Conservation (phyloP, 495 filamentous ascomycete genomes). For the Jackrogersella minutella region DNA sequence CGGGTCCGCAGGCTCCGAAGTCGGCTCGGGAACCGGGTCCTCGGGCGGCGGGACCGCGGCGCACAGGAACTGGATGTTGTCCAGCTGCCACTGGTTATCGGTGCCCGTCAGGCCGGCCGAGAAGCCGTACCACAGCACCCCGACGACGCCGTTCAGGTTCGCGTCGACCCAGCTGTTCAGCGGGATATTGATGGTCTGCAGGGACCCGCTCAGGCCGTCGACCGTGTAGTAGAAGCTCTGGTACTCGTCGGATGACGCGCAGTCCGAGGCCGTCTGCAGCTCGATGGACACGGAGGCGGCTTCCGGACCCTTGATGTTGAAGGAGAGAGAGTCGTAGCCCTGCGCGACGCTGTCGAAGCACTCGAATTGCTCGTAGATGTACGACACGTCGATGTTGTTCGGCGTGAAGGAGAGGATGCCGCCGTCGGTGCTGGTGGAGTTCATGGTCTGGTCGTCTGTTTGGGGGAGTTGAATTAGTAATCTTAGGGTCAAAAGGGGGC, state of each 20-base stretch:
- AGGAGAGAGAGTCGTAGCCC: conserved; percentile 62
- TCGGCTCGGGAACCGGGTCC: conserved; percentile 23
- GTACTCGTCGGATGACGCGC: conserved; percentile 54
- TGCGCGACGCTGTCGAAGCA: conserved; percentile 57
- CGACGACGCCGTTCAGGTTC: conserved; percentile 61
- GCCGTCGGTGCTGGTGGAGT: conserved; percentile 54
- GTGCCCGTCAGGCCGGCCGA: conserved; percentile 47
- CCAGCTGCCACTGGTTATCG: conserved; percentile 58
- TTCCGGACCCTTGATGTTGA: conserved; percentile 62
- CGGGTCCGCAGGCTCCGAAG: conserved; percentile 32
- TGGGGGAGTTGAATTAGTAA: neutral
- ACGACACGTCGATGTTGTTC: conserved; percentile 52
- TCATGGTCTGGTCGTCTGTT: conserved; percentile 65
- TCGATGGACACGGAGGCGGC: conserved; percentile 60
- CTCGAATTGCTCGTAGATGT: conserved; percentile 65
- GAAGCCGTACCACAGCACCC: conserved; percentile 62
- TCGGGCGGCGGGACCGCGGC: conserved; percentile 34
- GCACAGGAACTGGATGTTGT: conserved; percentile 62
- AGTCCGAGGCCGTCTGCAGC: conserved; percentile 60
- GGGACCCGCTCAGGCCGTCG: conserved; percentile 58
- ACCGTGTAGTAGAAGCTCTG: conserved; percentile 57
- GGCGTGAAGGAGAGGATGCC: conserved; percentile 62
- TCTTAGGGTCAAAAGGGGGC: neutral
- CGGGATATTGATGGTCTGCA: conserved; percentile 62
- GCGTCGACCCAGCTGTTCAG: conserved; percentile 60